Base-by-base conservation (phyloP, 164 flowering plant genomes). In the Protea cynaroides region DNA sequence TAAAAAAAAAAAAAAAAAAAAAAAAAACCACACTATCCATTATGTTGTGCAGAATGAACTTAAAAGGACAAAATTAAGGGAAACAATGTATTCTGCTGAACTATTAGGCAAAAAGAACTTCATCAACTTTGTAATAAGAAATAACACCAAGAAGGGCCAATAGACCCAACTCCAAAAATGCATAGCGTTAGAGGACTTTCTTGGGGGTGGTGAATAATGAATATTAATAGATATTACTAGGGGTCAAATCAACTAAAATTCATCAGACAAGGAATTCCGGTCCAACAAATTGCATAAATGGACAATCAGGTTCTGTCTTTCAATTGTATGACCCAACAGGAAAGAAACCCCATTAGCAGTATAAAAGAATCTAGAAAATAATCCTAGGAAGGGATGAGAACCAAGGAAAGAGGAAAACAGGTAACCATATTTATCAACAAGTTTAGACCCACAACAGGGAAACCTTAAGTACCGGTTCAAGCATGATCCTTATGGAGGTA, bases 1-100 rank as follows among this genome's bases (percentile, higher is more conserved):
- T n/a, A 56, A 69, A 25, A 37, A 66, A 51, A 59, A 13, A 59
- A 0, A 52, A 54, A 55, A 56, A 69, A 25, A 37, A 66, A 51
- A 59, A 13, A 59, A 0, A 52, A 54, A 58, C 18, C 18, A 64
- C n/a, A 43, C 13, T 5, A n/a, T 24, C 22, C 53, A 25, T 53
- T 36, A 50, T 49, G 14, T 53, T 53, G 47, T 6, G 25, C 11
- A 19, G 54, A 24, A 58, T 1, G 15, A 36, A 54, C 25, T 56
- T 44, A 37, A 57, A 58, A 50, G 15, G 23, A 51, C 15, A 64
- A 46, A 11, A 25, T 34, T 25, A 14, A 47, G 29, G 19, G 21
- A 10, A 25, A 43, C 1, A 8, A 40, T 40, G 1, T 8, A 29
- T 29, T 29, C 34, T 29, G 5, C 34, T 29, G 8, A 46, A 38